These are phyloP conservation scores for Diplocarpon rosae DNA, from an alignment of 2,329 filamentous ascomycete genomes.

Conservation along the genomic window DNA sequence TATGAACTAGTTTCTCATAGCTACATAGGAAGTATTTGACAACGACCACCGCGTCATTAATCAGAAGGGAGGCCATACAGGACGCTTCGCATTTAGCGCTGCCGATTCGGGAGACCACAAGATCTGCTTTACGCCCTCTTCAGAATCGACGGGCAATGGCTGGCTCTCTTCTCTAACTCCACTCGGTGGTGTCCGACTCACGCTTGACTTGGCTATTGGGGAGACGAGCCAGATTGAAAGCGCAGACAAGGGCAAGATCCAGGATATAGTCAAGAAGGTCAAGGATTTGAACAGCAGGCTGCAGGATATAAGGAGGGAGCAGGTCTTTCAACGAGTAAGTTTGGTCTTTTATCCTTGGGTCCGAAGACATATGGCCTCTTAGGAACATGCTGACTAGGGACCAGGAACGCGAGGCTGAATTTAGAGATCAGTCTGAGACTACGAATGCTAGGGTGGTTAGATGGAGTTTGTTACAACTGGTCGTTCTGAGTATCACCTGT, in stretches of 20 bases:
- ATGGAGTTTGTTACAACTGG: conserved; percentile 87
- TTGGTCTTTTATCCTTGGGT: neutral
- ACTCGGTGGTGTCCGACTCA: conserved; percentile 71
- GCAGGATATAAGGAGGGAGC: conserved; percentile 82
- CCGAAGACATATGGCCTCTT: conserved; percentile 1
- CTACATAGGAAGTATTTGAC: conserved; percentile 75
- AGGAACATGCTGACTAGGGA: conserved; percentile 5
- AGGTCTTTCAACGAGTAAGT: conserved; percentile 85
- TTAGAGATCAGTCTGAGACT: conserved; percentile 91
- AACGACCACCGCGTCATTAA: conserved; percentile 93
- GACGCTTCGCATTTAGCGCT: conserved; percentile 91
- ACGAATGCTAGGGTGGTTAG: conserved; percentile 87
- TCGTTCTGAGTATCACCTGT: conserved; percentile 76
- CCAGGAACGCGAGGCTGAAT: conserved; percentile 93
- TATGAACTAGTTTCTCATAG: neutral
- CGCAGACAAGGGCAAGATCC: conserved; percentile 84
- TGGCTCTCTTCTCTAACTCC: conserved; percentile 59
- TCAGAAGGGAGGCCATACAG: conserved; percentile 62
- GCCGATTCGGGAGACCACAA: conserved; percentile 92
- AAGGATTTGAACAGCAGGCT: conserved; percentile 80
- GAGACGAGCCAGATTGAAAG: conserved; percentile 91
- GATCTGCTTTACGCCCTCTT: conserved; percentile 84
- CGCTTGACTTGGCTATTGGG: conserved; percentile 84
- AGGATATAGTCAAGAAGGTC: conserved; percentile 79
- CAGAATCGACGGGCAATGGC: conserved; percentile 32